Base-by-base conservation (phyloP, 805 yeast species). In the Nakazawaea ambrosiae region DNA sequence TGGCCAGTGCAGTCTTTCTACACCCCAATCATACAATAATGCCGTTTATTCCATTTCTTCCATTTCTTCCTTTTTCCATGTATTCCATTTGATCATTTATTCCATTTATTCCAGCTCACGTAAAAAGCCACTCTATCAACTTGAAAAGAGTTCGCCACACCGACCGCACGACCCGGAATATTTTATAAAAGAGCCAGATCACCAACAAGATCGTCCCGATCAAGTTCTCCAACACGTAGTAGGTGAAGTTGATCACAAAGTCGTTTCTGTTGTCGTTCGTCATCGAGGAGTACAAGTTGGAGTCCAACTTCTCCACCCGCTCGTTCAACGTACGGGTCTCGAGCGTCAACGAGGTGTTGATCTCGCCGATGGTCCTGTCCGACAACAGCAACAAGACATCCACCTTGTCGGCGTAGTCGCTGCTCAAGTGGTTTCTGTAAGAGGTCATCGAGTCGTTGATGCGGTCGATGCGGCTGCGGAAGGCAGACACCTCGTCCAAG, bases 311-410 rank as follows among this genome's bases (percentile, higher is more conserved):
- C 39, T 74, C 73, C 36, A 68, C 48, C 34, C 61, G 58, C 52
- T 78, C 83, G 39, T 61, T 62, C 4, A 76, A 54, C 40, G 68
- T 70, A 16, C 82, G 61, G 20, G 81, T 59, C 45, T 78, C 80
- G 42, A 82, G 57, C 9, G 86, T 69, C 30, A 81, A 54, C 1
- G 87, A 77, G 0, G 90, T 81, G 52, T 78, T 82, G 37, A 82
- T 75, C 49, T 81, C 89, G 43, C 86, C 81, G 41, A 78, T 72
- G 9, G 81, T 70, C 45, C 89, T 61, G 56, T 81, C 88, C 36
- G 82, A 75, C 26, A 68, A 63, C 12, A 80, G 75, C 32, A 81
- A 59, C 39, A 80, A 51, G 34, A 72, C 76, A 48, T 81, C 88
- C 27, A 80, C 50, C 65, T 66, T 39, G 68, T 66, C 67, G 45